phyloP scores from a whole-genome alignment of 345 rosid genomes.

The Eucalyptus dawsonii region DNA sequence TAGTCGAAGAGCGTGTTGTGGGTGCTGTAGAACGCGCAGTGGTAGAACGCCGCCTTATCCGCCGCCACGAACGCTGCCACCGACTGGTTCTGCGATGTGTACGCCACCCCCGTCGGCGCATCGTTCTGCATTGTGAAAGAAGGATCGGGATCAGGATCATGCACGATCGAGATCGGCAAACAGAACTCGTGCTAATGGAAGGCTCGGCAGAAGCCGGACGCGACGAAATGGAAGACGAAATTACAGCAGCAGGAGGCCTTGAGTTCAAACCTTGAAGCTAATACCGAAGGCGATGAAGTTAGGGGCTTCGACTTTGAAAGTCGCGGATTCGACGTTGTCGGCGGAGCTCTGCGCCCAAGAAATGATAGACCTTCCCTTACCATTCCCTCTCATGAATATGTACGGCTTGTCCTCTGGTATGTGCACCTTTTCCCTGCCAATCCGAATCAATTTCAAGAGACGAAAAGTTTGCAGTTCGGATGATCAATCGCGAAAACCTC shows the following conservation, averaged over 20 bases:
- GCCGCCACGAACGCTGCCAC: slow-evolving; percentile 83
- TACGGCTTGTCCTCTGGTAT: slow-evolving; percentile 59
- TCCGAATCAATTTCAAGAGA: not conserved
- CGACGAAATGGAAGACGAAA: not conserved
- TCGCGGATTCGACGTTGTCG: slow-evolving; percentile 65
- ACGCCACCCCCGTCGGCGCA: slow-evolving; percentile 82
- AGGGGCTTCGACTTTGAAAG: slow-evolving; percentile 52
- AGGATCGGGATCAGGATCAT: not conserved
- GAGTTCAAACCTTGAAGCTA: slow-evolving; percentile 50
- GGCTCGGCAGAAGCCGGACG: not conserved
- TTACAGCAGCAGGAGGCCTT: not conserved
- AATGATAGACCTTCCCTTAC: slow-evolving; percentile 64
- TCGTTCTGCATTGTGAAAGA: slow-evolving; percentile 38
- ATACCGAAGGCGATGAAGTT: slow-evolving; percentile 72
- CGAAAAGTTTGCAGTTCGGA: not conserved
- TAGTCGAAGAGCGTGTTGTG: slow-evolving; percentile 92
- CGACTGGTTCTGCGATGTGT: slow-evolving; percentile 90
- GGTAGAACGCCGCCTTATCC: slow-evolving; percentile 77
- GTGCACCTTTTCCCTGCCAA: slow-evolving; percentile 58
- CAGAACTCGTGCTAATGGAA: not conserved
- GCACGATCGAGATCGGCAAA: not conserved
- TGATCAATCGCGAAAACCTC: not conserved
- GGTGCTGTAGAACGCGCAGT: slow-evolving; percentile 77
- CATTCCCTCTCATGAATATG: slow-evolving; percentile 92
- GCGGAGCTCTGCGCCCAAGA: slow-evolving; percentile 41